Evolutionary conservation across 108 stramenopile species (phyloP).

Genomic region (Aurantiochytrium sp.): DNA sequence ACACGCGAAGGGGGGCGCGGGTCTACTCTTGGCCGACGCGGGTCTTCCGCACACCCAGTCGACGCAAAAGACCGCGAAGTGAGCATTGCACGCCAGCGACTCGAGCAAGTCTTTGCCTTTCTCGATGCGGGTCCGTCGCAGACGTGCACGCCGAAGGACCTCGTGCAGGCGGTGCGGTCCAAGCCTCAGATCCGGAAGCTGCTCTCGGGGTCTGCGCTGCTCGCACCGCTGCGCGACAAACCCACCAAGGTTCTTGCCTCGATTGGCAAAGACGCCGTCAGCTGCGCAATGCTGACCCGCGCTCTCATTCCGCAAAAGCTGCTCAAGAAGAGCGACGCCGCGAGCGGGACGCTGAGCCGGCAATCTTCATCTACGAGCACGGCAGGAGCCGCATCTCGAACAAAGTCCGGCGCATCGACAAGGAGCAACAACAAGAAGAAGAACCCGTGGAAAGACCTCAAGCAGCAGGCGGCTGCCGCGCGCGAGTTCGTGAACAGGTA

Average conservation of each 20-base stretch:
- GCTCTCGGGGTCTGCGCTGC: not conserved
- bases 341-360: no score
- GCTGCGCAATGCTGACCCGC: no score
- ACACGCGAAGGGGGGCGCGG: not conserved
- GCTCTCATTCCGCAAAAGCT: not conserved
- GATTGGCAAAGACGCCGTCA: no score
- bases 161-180: not conserved
- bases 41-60: not conserved
- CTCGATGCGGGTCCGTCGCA: not conserved
- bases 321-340: not conserved
- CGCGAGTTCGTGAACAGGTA: not conserved
- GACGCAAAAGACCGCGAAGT: not conserved
- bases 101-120: not conserved
- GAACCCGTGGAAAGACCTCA: not conserved
- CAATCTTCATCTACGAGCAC: no score
- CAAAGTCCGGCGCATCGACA: no score
- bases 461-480: not conserved
- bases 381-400: no score
- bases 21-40: no score
- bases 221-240: not conserved
- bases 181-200: conserved; percentile 6
- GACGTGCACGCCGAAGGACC: not conserved
- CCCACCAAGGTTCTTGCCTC: no score
- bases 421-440: not conserved
- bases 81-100: not conserved